Percentiles rank a stretch among this genome's conserved stretches.
Conservation (phyloP, 202 grass and related monocot species). For the Saccharum hybrid region DNA sequence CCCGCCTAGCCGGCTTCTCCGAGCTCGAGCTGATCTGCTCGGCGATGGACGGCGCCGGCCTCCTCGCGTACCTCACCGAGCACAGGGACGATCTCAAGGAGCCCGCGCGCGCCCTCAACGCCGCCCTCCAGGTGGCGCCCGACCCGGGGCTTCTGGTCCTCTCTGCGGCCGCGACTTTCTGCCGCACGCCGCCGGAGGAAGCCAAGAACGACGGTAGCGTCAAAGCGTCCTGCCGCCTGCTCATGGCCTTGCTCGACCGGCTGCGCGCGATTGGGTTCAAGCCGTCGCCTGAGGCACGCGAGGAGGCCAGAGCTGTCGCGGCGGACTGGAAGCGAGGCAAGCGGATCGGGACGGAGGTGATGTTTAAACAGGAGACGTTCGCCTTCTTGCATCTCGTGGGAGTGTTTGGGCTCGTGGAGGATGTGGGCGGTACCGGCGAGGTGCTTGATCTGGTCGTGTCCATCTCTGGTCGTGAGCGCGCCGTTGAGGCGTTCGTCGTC, state of each 20-base stretch:
- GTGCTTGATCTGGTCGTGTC: constrained; percentile 45
- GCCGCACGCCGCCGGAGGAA: constrained; percentile 20
- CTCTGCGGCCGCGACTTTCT: constrained; percentile 52
- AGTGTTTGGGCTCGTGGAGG: constrained; percentile 50
- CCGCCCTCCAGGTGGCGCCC: constrained; percentile 52
- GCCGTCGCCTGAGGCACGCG: constrained; percentile 46
- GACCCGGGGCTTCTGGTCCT: constrained; percentile 51
- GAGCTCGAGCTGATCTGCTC: constrained; percentile 51
- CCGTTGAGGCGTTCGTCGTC: constrained; percentile 43
- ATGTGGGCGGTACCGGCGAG: constrained; percentile 46
- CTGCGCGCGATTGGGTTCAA: constrained; percentile 45
- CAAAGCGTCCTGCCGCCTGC: constrained; percentile 49
- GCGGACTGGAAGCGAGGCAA: constrained; percentile 47
- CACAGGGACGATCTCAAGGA: constrained; percentile 47
- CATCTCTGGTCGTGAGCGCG: constrained; percentile 41
- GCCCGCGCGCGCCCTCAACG: constrained; percentile 31
- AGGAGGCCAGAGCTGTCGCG: constrained; percentile 48
- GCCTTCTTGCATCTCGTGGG: constrained; percentile 55
- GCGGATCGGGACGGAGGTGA: constrained; percentile 36
- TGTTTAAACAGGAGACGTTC: constrained; percentile 50
- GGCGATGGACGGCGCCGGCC: constrained; percentile 46
- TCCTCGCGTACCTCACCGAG: constrained; percentile 39
- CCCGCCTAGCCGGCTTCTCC: constrained; percentile 41
- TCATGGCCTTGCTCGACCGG: constrained; percentile 47
- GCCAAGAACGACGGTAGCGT: constrained; percentile 11